A percentile compares a stretch with the other conserved stretches of the same genome.
These are phyloP conservation scores for Arachnomyces sp. DNA, from an alignment of 2,329 filamentous ascomycete species.

Conservation along the genomic window DNA sequence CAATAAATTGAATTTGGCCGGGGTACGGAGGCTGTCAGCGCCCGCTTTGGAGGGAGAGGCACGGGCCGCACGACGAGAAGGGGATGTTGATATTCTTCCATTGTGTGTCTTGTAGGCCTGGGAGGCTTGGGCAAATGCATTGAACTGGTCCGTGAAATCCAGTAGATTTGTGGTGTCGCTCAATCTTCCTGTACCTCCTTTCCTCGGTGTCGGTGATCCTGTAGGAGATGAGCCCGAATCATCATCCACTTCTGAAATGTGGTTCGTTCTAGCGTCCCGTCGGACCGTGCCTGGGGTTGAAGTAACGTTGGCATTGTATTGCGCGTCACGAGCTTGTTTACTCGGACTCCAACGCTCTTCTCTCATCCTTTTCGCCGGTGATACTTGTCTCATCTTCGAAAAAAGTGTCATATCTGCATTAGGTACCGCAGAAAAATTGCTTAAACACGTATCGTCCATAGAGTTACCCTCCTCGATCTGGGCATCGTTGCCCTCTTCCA, in stretches of 20 bases:
- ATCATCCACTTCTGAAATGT: slow-evolving; percentile 26
- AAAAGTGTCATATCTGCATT: slow-evolving; percentile 71
- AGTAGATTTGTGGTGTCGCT: slow-evolving; percentile 68
- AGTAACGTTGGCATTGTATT: slow-evolving; percentile 15
- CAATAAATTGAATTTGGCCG: slow-evolving; percentile 60
- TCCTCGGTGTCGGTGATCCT: slow-evolving; percentile 41
- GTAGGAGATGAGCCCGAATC: slow-evolving; percentile 23
- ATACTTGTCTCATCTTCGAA: slow-evolving; percentile 59
- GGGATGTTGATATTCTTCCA: slow-evolving; percentile 25
- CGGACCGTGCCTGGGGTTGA: slow-evolving; percentile 44
- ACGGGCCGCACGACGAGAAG: slow-evolving; percentile 25
- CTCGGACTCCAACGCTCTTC: slow-evolving; percentile 38
- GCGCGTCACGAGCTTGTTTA: slow-evolving; percentile 21
- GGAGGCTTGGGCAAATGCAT: slow-evolving; percentile 41
- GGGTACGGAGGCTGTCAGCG: slow-evolving; percentile 28
- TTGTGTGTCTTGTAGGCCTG: slow-evolving; percentile 39
- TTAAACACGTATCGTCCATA: slow-evolving; percentile 53
- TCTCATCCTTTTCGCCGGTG: slow-evolving; percentile 45
- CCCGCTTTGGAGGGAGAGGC: slow-evolving; percentile 38
- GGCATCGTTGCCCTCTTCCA: slow-evolving; percentile 19
- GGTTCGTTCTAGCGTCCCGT: slow-evolving; percentile 24
- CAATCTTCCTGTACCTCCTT: slow-evolving; percentile 34
- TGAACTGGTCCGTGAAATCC: slow-evolving; percentile 79
- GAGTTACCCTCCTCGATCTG: slow-evolving; percentile 27
- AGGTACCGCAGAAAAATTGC: slow-evolving; percentile 80